phyloP scores from a whole-genome alignment of 1,284 basidiomycete species.

The Melanopsichium pennsylvanicum region DNA sequence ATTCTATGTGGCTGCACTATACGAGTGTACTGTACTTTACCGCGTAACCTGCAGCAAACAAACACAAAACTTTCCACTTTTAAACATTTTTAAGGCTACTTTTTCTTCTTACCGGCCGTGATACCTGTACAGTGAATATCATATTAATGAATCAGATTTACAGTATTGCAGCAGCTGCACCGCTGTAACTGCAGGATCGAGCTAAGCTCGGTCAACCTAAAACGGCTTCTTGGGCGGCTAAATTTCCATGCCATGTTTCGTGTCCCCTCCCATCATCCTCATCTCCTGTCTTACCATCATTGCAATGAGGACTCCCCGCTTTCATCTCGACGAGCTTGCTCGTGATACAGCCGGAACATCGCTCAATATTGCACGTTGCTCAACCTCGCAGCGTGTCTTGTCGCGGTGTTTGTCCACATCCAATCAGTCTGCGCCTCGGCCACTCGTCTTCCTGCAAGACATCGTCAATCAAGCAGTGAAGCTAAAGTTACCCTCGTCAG shows the following conservation, averaged over 20 bases:
- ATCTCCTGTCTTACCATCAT: not conserved
- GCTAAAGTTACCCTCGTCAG: not conserved
- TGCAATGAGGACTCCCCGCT: constrained; percentile 8
- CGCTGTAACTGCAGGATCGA: too few relatives aligned
- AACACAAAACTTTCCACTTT: not conserved
- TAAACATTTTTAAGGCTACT: not conserved
- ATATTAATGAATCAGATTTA: too few relatives aligned
- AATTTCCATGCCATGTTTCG: not conserved
- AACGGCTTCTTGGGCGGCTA: constrained; percentile 12
- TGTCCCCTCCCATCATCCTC: not conserved
- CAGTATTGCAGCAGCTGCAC: too few relatives aligned
- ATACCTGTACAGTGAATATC: not conserved
- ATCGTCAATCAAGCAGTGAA: constrained; percentile 16
- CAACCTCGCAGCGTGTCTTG: too few relatives aligned
- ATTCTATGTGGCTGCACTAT: too few relatives aligned
- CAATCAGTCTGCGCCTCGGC: too few relatives aligned
- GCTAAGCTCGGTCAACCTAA: too few relatives aligned
- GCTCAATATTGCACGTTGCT: not conserved
- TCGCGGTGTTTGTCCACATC: too few relatives aligned
- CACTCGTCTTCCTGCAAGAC: constrained; percentile 10
- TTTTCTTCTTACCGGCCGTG: constrained; percentile 46
- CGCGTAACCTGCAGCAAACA: too few relatives aligned
- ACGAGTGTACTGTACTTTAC: too few relatives aligned
- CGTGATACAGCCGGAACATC: not conserved
- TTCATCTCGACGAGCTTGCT: not conserved